Conservation (phyloP, 176 grass and related monocot species). For the Bonia amplexicaulis region DNA sequence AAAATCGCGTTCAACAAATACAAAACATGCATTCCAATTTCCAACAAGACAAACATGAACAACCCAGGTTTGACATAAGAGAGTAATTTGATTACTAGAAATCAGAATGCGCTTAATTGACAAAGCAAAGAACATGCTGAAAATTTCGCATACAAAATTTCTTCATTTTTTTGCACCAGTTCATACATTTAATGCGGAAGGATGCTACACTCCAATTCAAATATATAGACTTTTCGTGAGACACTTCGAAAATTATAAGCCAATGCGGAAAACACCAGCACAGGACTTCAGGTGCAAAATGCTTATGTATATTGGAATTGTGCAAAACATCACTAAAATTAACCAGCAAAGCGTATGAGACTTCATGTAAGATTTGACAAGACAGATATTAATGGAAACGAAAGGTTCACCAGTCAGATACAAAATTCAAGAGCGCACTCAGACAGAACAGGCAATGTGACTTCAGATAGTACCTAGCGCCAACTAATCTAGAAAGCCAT, state of each 20-base stretch:
- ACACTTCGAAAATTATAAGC: neutral
- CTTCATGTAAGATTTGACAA: slow-evolving; percentile 13
- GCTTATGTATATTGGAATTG: neutral
- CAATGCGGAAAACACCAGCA: neutral
- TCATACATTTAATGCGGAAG: neutral
- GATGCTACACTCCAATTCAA: neutral
- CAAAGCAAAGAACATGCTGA: neutral
- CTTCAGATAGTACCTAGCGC: neutral
- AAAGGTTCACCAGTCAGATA: slow-evolving; percentile 28
- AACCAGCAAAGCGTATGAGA: neutral
- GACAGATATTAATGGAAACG: slow-evolving; percentile 24
- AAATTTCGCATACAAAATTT: neutral
- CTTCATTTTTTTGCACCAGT: neutral
- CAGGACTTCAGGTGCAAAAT: neutral
- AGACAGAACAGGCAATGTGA: neutral
- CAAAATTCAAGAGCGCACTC: slow-evolving; percentile 19
- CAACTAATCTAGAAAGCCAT: slow-evolving; percentile 70
- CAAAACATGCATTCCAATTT: neutral
- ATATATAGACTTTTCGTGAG: neutral
- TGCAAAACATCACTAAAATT: neutral
- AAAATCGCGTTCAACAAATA: neutral
- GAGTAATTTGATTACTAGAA: neutral
- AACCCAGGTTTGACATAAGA: neutral
- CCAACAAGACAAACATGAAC: too few species aligned
- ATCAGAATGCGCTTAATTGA: neutral